phyloP scores from a whole-genome alignment of 2,329 filamentous ascomycete species.

The Xenoacremonium recifei region DNA sequence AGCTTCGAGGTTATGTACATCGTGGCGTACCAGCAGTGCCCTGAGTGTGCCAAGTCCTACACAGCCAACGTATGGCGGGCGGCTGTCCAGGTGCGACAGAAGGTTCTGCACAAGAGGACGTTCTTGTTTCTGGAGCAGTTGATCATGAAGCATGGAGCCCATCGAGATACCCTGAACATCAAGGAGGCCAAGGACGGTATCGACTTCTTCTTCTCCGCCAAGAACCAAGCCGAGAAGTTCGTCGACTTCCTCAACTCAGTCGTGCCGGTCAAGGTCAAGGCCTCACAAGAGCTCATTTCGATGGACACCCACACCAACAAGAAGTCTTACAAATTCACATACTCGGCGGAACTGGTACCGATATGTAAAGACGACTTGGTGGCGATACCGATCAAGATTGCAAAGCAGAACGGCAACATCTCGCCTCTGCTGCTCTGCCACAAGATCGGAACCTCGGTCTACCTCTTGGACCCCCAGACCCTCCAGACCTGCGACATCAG shows the following conservation, averaged over 20 bases:
- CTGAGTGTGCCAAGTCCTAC: conserved; percentile 93
- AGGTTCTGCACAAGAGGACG: conserved; percentile 89
- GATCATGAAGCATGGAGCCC: conserved; percentile 90
- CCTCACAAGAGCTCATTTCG: conserved; percentile 82
- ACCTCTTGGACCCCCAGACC: conserved; percentile 85
- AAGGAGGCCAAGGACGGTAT: conserved; percentile 95
- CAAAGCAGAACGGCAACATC: conserved; percentile 86
- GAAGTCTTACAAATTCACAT: conserved; percentile 94
- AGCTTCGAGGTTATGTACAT: conserved; percentile 93
- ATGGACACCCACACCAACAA: conserved; percentile 88
- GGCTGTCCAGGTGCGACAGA: conserved; percentile 91
- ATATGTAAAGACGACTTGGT: conserved; percentile 98
- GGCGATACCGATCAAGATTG: conserved; percentile 85
- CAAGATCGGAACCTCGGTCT: conserved; percentile 84
- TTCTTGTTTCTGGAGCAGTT: conserved; percentile 80
- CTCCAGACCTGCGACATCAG: conserved; percentile 88
- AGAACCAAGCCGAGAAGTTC: conserved; percentile 90
- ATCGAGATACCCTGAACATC: conserved; percentile 94
- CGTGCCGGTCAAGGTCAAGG: conserved; percentile 74
- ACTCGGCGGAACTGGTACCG: conserved; percentile 83
- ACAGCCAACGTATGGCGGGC: conserved; percentile 96
- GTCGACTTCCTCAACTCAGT: conserved; percentile 87
- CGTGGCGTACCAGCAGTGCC: conserved; percentile 88
- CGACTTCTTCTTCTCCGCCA: conserved; percentile 89
- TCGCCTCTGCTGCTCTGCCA: conserved; percentile 82